Base-by-base conservation (phyloP, 495 filamentous ascomycete genomes). In the Astrothelium subdiscretum region DNA sequence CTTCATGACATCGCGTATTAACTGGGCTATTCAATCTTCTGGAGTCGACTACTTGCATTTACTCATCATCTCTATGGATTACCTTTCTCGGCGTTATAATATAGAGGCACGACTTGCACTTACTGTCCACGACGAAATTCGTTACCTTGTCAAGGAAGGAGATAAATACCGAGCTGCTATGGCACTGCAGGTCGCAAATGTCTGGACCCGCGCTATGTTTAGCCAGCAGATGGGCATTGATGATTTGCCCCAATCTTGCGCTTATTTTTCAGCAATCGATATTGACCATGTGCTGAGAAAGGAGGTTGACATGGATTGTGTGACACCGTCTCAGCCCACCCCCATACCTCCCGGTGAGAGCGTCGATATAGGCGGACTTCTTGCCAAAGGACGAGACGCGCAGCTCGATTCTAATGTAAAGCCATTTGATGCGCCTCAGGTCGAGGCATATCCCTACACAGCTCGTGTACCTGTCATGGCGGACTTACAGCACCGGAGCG, bases 1-100 rank as follows among this genome's bases (percentile, higher is more conserved):
- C 54, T 99, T 92, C 75, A 88, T 99, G 77, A 95, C 95, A 2
- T 94, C 88, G 35, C 85, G 94, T 20, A 96, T 99, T 76, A 99
- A 99, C 71, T 99, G 94, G 94, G 94, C 94, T 22, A 97, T 99
- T 65, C 94, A 99, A 67, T 96, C 91, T 2, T 94, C 89, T 8
- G 94, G 94, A 32, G 94, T 97, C 13, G 94, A 99, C 74, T 99
- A 99, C 74, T 83, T 99, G 12, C 94, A 99, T 68, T 86, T 99
- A 11, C 77, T 99, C 26, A 90, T 99, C 62, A 83, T 97, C 20
- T 80, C 84, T 29, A 99, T 98, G 94, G 92, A 97, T 71, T 94
- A 95, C 70, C 82, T 98, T 6, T 87, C 85, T 61, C 81, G 90
- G n/a, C 87, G 83, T 22, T 97, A 87, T 76, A 91, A 90, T 70